Base-by-base conservation (phyloP, 2,329 filamentous ascomycete genomes). In the Apiospora saccharicola region DNA sequence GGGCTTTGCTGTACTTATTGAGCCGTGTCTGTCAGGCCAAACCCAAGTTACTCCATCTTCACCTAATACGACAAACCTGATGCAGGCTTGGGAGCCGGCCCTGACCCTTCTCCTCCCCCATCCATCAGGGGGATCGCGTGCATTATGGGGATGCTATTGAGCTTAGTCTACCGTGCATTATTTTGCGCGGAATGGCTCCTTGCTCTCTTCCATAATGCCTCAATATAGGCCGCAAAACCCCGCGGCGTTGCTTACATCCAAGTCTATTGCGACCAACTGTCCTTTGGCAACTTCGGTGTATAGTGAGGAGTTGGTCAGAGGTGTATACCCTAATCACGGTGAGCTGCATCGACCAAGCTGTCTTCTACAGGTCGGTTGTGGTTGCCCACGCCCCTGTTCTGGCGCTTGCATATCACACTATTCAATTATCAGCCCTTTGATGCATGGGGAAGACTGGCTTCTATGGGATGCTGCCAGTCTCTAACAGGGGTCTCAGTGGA, bases 331-430 rank as follows among this genome's bases (percentile, higher is more conserved):
- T 57, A 34, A 19, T 57, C 14, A 57, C 51, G 51, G 51, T 16
- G 14, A 30, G 51, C 26, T 30, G 51, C 51, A 34, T 57, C 30
- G 14, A 34, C 34, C 16, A 10, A 37, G 53, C 8, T 34, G 30
- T 10, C 2, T 19, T 61, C 26, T 16, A 37, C 46, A 61, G 16
- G 53, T 19, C 53, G 12, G 30, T 34, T 10, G 8, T 61, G 53
- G 34, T 61, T 61, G 26, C 53, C 26, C 53, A n/a, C 26, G 53
- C 57, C 57, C 34, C 57, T 64, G 41, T 41, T 34, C 34, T 64
- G 22, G 22, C 22, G 14, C 34, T 64, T 41, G 57, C 57, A 64
- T 41, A n/a, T n/a, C 34, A 30, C 16, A 34, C 13, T 34, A 13
- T 22, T 26, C 26, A 30, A 30, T 30, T 30, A 30, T n/a, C 14